These are phyloP conservation scores for Globisporangium solare DNA, from an alignment of 352 stramenopile genomes.

Conservation along the genomic window DNA sequence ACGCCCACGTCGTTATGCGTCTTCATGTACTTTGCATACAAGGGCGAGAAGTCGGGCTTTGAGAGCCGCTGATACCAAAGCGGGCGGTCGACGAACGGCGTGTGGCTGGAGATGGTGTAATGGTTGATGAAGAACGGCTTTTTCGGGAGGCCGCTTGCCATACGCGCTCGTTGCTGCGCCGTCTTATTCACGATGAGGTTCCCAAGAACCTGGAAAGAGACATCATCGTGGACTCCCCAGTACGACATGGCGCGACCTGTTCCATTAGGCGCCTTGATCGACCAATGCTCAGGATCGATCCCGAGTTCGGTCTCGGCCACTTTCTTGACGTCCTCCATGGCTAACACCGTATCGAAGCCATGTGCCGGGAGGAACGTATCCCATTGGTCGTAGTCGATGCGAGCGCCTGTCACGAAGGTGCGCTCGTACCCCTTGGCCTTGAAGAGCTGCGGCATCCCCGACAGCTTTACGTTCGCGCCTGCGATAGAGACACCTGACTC, in stretches of 20 bases:
- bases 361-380: constrained; percentile 38
- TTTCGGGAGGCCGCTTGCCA: constrained; percentile 20
- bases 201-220: constrained; percentile 38
- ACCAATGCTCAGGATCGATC: constrained; percentile 32
- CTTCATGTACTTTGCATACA: constrained; percentile 22
- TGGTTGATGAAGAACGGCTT: constrained; percentile 46
- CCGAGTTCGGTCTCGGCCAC: constrained; percentile 28
- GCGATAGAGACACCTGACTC: constrained; percentile 33
- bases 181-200: constrained; percentile 51
- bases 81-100: constrained; percentile 26
- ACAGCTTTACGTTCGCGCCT: constrained; percentile 21
- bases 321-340: constrained; percentile 32
- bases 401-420: constrained; percentile 39
- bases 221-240: constrained; percentile 54
- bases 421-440: constrained; percentile 44
- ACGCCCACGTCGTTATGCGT: constrained; percentile 14
- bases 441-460: constrained; percentile 48
- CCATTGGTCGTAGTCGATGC: constrained; percentile 46
- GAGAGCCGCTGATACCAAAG: constrained; percentile 28
- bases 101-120: constrained; percentile 60
- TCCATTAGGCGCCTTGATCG: constrained; percentile 11
- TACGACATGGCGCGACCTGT: constrained; percentile 13
- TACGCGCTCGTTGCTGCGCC: constrained; percentile 22
- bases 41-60: constrained; percentile 28
- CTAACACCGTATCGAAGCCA: constrained; percentile 44